Percentiles rank a stretch among this genome's conserved stretches.
These are phyloP conservation scores for Metschnikowia henanensis DNA, from an alignment of 805 yeast genomes.

Conservation along the genomic window DNA sequence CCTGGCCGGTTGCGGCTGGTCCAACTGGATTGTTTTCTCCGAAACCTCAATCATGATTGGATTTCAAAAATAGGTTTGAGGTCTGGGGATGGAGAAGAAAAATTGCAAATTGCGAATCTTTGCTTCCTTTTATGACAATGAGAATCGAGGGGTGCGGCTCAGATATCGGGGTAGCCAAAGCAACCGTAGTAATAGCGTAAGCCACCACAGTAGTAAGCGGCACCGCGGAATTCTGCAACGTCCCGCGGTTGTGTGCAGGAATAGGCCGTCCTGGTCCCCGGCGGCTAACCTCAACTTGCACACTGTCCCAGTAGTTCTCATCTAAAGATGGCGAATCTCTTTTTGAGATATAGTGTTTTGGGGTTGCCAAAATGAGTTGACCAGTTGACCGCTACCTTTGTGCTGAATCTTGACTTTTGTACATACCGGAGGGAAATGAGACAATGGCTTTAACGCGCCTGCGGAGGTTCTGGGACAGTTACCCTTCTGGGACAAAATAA, in stretches of 20 bases:
- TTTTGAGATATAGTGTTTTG: too few species aligned
- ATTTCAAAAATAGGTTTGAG: background rate
- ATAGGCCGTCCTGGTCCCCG: too few species aligned
- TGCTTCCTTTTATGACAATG: background rate
- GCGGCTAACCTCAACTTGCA: too few species aligned
- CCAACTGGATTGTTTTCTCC: background rate
- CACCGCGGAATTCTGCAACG: background rate
- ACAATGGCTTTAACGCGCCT: too few species aligned
- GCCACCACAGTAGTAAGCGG: background rate
- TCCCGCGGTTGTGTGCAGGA: background rate
- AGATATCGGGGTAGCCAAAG: background rate
- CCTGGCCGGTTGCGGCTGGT: background rate
- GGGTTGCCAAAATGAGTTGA: too few species aligned
- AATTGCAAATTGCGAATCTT: background rate
- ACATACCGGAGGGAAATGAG: too few species aligned
- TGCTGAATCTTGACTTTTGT: too few species aligned
- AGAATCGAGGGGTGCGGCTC: slow-evolving; percentile 3
- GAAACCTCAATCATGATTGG: background rate
- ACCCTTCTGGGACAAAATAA: too few species aligned
- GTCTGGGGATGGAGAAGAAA: background rate
- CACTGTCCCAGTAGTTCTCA: too few species aligned
- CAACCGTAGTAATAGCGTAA: background rate
- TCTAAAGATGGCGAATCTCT: too few species aligned
- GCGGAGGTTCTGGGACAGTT: too few species aligned
- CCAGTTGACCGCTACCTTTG: too few species aligned